Percentiles rank a stretch among this genome's conserved stretches.
These are phyloP conservation scores for Ceratobasidium sp. DNA, from an alignment of 1,284 basidiomycete species.

Conservation along the genomic window DNA sequence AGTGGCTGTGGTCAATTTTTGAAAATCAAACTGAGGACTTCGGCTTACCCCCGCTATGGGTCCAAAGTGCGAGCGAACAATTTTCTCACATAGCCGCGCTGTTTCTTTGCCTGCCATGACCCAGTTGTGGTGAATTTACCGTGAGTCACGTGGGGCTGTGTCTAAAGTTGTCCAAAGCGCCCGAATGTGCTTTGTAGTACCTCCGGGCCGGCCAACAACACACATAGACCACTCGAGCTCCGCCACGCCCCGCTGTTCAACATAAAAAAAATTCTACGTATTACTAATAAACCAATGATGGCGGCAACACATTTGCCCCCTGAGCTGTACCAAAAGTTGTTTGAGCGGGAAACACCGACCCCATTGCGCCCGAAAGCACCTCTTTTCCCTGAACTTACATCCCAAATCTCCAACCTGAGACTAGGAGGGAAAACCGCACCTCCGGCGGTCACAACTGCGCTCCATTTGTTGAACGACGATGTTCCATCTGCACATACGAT, in stretches of 20 bases:
- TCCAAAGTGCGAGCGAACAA: slow-evolving; percentile 81
- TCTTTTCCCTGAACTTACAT: slow-evolving; percentile 6
- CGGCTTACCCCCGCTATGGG: slow-evolving; percentile 70
- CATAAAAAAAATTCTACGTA: not conserved
- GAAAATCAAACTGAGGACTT: slow-evolving; percentile 2
- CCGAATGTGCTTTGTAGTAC: slow-evolving; percentile 10
- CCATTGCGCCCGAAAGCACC: not conserved
- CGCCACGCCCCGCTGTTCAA: not conserved
- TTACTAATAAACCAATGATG: not conserved
- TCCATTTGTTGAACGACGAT: slow-evolving; percentile 30
- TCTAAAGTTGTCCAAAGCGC: not conserved
- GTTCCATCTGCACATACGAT: slow-evolving; percentile 12
- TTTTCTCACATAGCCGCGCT: slow-evolving; percentile 72
- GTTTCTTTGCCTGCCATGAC: slow-evolving; percentile 76
- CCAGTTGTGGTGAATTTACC: slow-evolving; percentile 14
- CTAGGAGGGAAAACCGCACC: not conserved
- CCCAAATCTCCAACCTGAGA: slow-evolving; percentile 20
- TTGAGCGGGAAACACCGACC: slow-evolving; percentile 11
- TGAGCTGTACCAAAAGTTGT: slow-evolving; percentile 18
- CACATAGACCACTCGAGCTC: not conserved
- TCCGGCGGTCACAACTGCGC: not conserved
- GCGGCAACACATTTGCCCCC: slow-evolving; percentile 16
- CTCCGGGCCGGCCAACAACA: not conserved
- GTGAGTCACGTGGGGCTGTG: slow-evolving; percentile 28
- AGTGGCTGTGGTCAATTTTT: slow-evolving; percentile 16